phyloP scores from a whole-genome alignment of 1,284 basidiomycete species.

The Agaricales sp. region DNA sequence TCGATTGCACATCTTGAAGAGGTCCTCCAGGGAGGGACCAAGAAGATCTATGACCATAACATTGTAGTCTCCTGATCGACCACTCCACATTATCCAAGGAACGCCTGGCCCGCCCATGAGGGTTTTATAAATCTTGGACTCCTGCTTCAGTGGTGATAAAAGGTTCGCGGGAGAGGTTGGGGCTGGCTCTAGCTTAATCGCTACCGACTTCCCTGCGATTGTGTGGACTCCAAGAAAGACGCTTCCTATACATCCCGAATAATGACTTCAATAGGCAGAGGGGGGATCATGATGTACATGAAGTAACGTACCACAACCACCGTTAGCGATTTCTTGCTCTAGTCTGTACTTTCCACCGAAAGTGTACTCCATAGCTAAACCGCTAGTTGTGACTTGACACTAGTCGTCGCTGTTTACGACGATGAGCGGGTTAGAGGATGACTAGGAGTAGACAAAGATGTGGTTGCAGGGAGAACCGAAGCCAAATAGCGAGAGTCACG shows the following conservation, averaged over 20 bases:
- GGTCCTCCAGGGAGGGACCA: conserved; percentile 87
- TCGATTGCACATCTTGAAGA: conserved; percentile 93
- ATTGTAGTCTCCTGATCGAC: conserved; percentile 91
- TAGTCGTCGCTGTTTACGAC: background rate
- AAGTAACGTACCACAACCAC: conserved; percentile 71
- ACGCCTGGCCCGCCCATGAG: conserved; percentile 91
- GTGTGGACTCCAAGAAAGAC: conserved; percentile 95
- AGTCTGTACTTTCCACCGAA: conserved; percentile 90
- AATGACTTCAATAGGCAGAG: conserved; percentile 1
- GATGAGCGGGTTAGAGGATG: background rate
- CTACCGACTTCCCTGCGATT: conserved; percentile 92
- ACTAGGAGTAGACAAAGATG: background rate
- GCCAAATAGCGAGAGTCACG: background rate
- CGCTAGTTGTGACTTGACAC: background rate
- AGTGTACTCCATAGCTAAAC: conserved; percentile 49
- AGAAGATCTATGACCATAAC: conserved; percentile 95
- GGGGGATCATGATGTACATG: conserved; percentile 7
- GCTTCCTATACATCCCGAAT: conserved; percentile 32
- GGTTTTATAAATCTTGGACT: conserved; percentile 87
- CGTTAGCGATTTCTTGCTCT: conserved; percentile 91
- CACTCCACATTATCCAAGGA: conserved; percentile 93
- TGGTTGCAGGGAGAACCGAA: background rate
- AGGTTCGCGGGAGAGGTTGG: conserved; percentile 6
- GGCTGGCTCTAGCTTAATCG: conserved; percentile 90
- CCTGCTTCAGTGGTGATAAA: conserved; percentile 73